Conservation (phyloP, 2,329 filamentous ascomycete genomes). For the Sclerotinia minor region DNA sequence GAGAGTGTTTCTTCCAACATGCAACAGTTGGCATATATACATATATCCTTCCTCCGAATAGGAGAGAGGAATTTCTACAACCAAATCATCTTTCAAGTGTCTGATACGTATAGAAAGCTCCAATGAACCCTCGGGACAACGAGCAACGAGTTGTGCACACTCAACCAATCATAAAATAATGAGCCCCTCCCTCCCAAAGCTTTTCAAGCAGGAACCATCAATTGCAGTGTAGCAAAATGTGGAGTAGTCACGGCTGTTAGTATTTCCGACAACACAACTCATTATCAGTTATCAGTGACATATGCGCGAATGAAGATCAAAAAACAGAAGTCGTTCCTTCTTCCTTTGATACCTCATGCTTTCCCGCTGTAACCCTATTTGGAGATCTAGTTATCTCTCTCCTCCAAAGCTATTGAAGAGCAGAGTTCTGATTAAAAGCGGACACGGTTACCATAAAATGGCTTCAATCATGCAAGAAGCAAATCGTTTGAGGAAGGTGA, state of each 20-base stretch:
- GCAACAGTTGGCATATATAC: background rate
- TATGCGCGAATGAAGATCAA: background rate
- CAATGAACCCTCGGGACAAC: background rate
- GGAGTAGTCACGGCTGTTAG: background rate
- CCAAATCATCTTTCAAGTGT: background rate
- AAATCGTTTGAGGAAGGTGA: constrained; percentile 53
- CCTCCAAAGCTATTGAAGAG: background rate
- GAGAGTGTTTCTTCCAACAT: background rate
- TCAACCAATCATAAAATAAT: background rate
- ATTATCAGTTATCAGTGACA: background rate
- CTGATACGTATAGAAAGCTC: background rate
- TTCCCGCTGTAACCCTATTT: background rate
- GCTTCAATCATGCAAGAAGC: constrained; percentile 40
- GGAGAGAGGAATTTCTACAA: background rate
- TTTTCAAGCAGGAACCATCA: constrained; percentile 12
- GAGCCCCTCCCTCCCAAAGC: background rate
- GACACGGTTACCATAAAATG: constrained; percentile 28
- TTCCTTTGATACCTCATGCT: background rate
- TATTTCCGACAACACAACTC: constrained; percentile 6
- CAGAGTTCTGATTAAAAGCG: background rate
- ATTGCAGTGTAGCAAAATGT: constrained; percentile 13
- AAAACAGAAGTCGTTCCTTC: background rate
- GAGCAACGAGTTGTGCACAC: background rate
- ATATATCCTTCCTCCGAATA: background rate
- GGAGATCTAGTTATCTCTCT: background rate